These are phyloP conservation scores for Blumeria graminis DNA, from an alignment of 2,329 filamentous ascomycete genomes.

Conservation along the genomic window DNA sequence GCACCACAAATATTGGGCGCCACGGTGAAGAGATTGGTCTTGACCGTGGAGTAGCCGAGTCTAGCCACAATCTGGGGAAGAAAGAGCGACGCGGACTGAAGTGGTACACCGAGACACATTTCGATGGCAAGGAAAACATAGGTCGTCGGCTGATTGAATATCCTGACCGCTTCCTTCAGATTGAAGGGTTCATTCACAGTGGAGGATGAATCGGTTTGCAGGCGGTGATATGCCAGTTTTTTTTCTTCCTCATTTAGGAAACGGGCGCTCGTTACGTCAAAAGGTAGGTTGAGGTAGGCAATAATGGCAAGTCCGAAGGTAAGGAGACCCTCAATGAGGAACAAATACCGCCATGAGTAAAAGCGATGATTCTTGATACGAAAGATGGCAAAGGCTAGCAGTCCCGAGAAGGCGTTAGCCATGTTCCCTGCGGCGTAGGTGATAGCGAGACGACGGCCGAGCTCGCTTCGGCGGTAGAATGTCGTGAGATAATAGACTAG, in stretches of 20 bases:
- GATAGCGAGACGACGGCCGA: slow-evolving; percentile 77
- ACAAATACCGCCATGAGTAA: slow-evolving; percentile 57
- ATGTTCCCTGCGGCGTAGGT: slow-evolving; percentile 72
- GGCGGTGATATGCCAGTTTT: slow-evolving; percentile 11
- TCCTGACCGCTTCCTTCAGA: too few species aligned
- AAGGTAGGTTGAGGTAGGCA: slow-evolving; percentile 46
- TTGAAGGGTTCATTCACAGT: too few species aligned
- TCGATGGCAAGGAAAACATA: too few species aligned
- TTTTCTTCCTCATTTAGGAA: slow-evolving; percentile 52
- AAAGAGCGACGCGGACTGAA: too few species aligned
- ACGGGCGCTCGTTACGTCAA: slow-evolving; percentile 49
- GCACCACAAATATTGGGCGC: slow-evolving; percentile 57
- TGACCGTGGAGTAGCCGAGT: slow-evolving; percentile 24
- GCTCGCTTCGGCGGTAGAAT: slow-evolving; percentile 75
- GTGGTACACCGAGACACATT: too few species aligned
- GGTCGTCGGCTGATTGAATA: too few species aligned
- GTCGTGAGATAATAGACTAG: slow-evolving; percentile 56
- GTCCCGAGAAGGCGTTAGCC: slow-evolving; percentile 63
- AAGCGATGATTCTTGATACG: slow-evolving; percentile 57
- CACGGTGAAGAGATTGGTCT: slow-evolving; percentile 60
- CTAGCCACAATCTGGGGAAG: slow-evolving; percentile 6
- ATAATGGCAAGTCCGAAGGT: slow-evolving; percentile 35
- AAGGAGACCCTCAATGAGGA: slow-evolving; percentile 49
- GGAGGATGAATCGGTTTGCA: too few species aligned
- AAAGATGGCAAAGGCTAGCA: slow-evolving; percentile 70